Percentiles rank a stretch among this genome's conserved stretches.
Conservation (phyloP, 345 rosid genomes). For the Cardamine resedifolia region DNA sequence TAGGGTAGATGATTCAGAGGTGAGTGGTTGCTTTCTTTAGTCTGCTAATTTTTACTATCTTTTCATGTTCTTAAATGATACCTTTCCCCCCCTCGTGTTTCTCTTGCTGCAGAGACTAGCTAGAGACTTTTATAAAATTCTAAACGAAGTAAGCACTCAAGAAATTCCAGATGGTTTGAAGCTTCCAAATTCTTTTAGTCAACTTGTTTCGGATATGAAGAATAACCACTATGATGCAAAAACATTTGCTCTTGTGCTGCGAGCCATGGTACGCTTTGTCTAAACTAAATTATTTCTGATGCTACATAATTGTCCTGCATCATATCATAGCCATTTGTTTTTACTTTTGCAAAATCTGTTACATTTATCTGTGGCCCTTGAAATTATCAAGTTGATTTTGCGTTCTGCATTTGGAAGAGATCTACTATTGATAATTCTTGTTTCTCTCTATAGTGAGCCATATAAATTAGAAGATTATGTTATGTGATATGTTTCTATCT, state of each 20-base stretch:
- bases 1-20: slow-evolving; percentile 91
- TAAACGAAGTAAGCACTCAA: slow-evolving; percentile 74
- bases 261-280: slow-evolving; percentile 78
- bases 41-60: neutral
- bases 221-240: slow-evolving; percentile 82
- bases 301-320: neutral
- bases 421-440: neutral
- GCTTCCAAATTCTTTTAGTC: slow-evolving; percentile 80
- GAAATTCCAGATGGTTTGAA: slow-evolving; percentile 82
- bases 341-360: neutral
- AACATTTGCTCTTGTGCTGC: slow-evolving; percentile 71
- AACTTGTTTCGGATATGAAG: slow-evolving; percentile 90
- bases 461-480: neutral
- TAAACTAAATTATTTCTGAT: neutral
- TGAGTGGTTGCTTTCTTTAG: slow-evolving; percentile 38
- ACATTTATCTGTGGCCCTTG: neutral
- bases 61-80: slow-evolving; percentile 33
- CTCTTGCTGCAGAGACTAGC: slow-evolving; percentile 71
- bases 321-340: neutral
- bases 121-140: slow-evolving; percentile 82
- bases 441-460: slow-evolving; percentile 2
- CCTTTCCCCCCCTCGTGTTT: slow-evolving; percentile 28
- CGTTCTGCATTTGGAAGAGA: neutral
- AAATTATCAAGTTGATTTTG: neutral
- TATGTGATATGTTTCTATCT: slow-evolving; percentile 17